phyloP scores from a whole-genome alignment of 768 basidiomycete species.

The Tylopilus rubrobrunneus region DNA sequence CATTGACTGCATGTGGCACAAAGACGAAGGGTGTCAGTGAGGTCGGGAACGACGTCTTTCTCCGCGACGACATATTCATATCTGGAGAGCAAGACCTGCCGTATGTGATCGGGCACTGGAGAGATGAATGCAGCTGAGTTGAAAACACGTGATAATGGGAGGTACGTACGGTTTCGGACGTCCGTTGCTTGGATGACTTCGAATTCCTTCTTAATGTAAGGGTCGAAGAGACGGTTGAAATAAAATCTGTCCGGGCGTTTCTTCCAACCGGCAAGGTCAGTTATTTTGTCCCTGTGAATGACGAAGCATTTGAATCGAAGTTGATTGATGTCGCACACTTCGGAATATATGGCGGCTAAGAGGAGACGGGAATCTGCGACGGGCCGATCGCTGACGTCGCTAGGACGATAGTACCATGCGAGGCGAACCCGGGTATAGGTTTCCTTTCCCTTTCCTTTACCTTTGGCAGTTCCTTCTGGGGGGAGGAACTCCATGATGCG shows the following conservation, averaged over 20 bases:
- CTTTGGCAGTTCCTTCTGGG: constrained; percentile 67
- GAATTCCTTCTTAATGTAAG: constrained; percentile 97
- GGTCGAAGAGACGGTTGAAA: constrained; percentile 93
- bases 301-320: constrained; percentile 92
- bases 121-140: constrained; percentile 8
- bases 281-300: constrained; percentile 91
- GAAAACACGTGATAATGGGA: constrained; percentile 21
- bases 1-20: constrained; percentile 86
- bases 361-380: constrained; percentile 89
- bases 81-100: constrained; percentile 68
- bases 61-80: constrained; percentile 97
- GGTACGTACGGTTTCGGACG: constrained; percentile 78
- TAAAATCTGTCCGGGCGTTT: constrained; percentile 94
- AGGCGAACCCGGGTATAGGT: constrained; percentile 81
- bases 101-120: constrained; percentile 77
- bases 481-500: constrained; percentile 97
- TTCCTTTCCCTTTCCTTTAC: constrained; percentile 62
- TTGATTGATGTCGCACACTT: constrained; percentile 92
- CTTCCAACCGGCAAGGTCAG: constrained; percentile 91
- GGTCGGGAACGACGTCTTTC: constrained; percentile 86
- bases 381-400: constrained; percentile 90
- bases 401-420: constrained; percentile 95
- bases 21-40: constrained; percentile 79
- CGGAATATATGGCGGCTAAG: constrained; percentile 93
- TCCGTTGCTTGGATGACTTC: constrained; percentile 87